Conservation (phyloP, 345 rosid species). For the Salix udensis region DNA sequence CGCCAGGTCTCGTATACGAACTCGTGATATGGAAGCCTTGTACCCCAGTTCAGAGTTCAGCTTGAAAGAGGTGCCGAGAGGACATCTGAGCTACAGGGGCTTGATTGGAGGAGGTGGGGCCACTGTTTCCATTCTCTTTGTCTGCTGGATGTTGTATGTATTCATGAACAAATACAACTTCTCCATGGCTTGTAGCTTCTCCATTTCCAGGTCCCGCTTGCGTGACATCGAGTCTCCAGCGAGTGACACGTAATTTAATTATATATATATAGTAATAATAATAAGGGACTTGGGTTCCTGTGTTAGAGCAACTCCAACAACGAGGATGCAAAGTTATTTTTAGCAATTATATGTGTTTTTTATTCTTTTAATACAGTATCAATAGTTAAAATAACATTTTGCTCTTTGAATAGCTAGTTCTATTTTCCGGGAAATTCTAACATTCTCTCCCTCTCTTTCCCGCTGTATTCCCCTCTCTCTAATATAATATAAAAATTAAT, state of each 20-base stretch:
- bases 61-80: background rate
- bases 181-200: background rate
- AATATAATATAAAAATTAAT: too few relatives aligned
- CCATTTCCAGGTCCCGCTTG: background rate
- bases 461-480: too few relatives aligned
- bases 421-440: too few relatives aligned
- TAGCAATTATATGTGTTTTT: too few relatives aligned
- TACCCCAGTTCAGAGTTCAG: slow-evolving; percentile 2
- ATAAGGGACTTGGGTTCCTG: too few relatives aligned
- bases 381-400: too few relatives aligned
- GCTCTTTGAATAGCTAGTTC: too few relatives aligned
- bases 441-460: too few relatives aligned
- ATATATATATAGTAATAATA: too few relatives aligned
- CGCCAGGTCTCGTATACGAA: background rate
- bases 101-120: slow-evolving; percentile 4
- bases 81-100: background rate
- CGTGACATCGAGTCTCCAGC: background rate
- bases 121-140: background rate
- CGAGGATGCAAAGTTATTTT: too few relatives aligned
- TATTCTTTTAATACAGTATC: too few relatives aligned
- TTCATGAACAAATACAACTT: background rate
- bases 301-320: too few relatives aligned
- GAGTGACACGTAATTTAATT: background rate
- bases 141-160: background rate
- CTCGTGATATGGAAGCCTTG: slow-evolving; percentile 1